phyloP scores from a whole-genome alignment of 2,329 filamentous ascomycete genomes.

The Eutypa lata region DNA sequence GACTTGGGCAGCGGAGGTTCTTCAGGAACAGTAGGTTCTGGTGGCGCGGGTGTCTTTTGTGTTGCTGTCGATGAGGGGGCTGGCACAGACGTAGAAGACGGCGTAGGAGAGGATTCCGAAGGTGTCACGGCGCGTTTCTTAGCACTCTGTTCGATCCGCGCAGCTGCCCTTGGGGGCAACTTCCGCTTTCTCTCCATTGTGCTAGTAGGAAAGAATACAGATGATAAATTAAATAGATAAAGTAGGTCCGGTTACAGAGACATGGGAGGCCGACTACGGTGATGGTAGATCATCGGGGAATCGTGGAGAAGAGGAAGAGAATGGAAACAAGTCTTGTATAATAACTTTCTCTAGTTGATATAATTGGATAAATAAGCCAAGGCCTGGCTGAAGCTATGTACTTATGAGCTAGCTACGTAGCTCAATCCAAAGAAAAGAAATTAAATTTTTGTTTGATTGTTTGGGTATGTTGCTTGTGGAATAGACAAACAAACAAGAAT shows the following conservation, averaged over 20 bases:
- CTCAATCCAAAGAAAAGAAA: too few relatives aligned
- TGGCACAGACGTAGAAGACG: conserved; percentile 45
- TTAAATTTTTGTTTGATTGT: too few relatives aligned
- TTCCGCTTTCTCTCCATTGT: conserved; percentile 65
- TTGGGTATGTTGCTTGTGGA: too few relatives aligned
- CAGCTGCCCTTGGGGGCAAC: conserved; percentile 59
- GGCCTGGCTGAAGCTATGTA: too few relatives aligned
- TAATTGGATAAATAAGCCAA: too few relatives aligned
- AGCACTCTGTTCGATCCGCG: conserved; percentile 55
- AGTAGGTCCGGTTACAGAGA: neutral
- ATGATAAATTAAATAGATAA: neutral
- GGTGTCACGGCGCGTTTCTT: conserved; percentile 60
- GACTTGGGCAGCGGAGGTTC: conserved; percentile 54
- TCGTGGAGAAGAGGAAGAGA: neutral
- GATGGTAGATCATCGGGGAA: neutral
- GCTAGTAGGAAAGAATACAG: neutral
- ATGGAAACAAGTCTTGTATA: neutral
- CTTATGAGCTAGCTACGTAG: too few relatives aligned
- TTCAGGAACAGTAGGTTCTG: conserved; percentile 34
- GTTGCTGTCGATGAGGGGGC: conserved; percentile 24
- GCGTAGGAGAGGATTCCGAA: conserved; percentile 49
- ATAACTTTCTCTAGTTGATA: too few relatives aligned
- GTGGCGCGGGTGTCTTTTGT: conserved; percentile 22
- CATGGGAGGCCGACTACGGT: conserved; percentile 5
- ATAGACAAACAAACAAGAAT: too few relatives aligned